Evolutionary conservation across 441 rosid genomes (phyloP).

Genomic region (Lepidium campestre): DNA sequence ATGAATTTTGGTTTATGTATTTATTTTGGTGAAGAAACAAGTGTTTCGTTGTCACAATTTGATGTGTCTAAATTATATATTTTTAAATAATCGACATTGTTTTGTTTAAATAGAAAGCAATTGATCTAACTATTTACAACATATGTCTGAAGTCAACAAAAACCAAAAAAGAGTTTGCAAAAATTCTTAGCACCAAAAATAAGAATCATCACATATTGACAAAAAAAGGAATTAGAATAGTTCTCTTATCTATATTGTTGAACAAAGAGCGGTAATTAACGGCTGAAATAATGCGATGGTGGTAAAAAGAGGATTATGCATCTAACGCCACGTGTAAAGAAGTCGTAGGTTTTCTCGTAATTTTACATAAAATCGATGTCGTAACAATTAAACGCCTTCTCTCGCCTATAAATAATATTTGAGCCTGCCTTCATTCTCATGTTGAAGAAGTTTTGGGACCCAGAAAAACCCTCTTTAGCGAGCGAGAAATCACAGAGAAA

Average conservation of each 20-base stretch:
- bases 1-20: neutral
- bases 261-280: neutral
- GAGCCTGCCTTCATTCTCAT: neutral
- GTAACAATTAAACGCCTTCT: neutral
- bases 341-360: conserved; percentile 23
- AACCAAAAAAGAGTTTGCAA: too few relatives aligned
- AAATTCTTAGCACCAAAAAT: neutral
- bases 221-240: too few relatives aligned
- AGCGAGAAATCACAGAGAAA: conserved; percentile 6
- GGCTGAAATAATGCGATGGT: neutral
- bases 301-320: neutral
- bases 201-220: neutral
- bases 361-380: conserved; percentile 5
- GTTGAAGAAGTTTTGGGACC: conserved; percentile 7
- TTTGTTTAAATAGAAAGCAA: neutral
- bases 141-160: neutral
- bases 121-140: neutral
- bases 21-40: neutral
- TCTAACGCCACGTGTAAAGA: conserved; percentile 24
- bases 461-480: conserved; percentile 16
- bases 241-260: neutral
- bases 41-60: neutral
- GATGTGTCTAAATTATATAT: too few relatives aligned
- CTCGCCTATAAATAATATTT: conserved; percentile 37
- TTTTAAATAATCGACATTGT: too few relatives aligned